Evolutionary conservation across 352 stramenopile genomes (phyloP).

Genomic region (Pythium chondricola): DNA sequence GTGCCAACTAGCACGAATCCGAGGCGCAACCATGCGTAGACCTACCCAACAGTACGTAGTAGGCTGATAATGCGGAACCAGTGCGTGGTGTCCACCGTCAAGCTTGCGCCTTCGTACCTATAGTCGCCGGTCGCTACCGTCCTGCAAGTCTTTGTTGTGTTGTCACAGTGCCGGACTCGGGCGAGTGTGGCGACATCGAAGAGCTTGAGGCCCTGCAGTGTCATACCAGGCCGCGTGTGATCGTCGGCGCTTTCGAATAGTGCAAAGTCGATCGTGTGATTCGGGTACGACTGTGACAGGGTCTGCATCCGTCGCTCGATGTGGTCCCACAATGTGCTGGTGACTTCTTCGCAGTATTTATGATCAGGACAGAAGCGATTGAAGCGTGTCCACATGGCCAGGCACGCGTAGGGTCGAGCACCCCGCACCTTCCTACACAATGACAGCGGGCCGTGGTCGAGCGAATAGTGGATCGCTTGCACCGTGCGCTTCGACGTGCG

Average conservation of each 20-base stretch:
- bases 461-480: slow-evolving; percentile 14
- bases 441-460: too few species aligned
- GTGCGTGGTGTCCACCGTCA: slow-evolving; percentile 21
- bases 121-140: slow-evolving; percentile 40
- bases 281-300: slow-evolving; percentile 2
- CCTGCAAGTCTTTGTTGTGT: slow-evolving; percentile 8
- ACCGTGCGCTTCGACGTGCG: slow-evolving; percentile 1
- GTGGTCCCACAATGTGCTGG: not conserved
- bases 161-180: slow-evolving; percentile 1
- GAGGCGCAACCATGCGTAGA: slow-evolving; percentile 30
- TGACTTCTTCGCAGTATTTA: too few species aligned
- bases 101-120: slow-evolving; percentile 25
- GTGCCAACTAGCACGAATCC: slow-evolving; percentile 18
- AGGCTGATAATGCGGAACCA: slow-evolving; percentile 26
- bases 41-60: slow-evolving; percentile 26
- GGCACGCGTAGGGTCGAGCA: not conserved
- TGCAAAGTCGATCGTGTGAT: slow-evolving; percentile 4
- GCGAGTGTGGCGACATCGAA: slow-evolving; percentile 1
- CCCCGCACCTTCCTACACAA: not conserved
- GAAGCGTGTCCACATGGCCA: too few species aligned
- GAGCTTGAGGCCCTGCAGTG: slow-evolving; percentile 2
- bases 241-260: slow-evolving; percentile 10
- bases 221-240: slow-evolving; percentile 1
- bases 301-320: not conserved
- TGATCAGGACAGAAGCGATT: too few species aligned